Percentiles rank a stretch among this genome's conserved stretches.
These are phyloP conservation scores for Nakazawaea wyomingensis DNA, from an alignment of 805 yeast genomes.

Conservation along the genomic window DNA sequence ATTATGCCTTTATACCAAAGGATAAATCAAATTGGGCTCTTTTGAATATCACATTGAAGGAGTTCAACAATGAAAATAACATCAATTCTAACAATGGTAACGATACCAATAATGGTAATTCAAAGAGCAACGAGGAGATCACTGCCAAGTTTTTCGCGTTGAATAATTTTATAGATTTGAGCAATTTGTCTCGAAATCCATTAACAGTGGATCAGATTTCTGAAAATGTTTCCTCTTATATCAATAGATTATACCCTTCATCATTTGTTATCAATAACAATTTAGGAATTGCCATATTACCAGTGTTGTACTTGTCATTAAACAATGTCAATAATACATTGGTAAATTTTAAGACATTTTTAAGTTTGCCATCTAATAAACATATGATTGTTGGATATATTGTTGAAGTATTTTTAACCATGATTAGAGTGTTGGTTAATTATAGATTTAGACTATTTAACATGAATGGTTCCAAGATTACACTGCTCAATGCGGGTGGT, in stretches of 20 bases:
- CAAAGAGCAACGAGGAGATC: no score
- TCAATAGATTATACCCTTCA: constrained; percentile 20
- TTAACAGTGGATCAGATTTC: constrained; percentile 18
- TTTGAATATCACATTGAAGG: constrained; percentile 41
- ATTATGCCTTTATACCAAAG: constrained; percentile 39
- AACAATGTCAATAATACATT: constrained; percentile 22
- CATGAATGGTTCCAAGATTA: constrained; percentile 18
- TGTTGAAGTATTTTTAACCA: constrained; percentile 42
- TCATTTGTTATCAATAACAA: constrained; percentile 40
- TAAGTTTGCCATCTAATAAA: constrained; percentile 29
- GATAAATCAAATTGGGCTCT: constrained; percentile 39
- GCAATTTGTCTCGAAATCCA: constrained; percentile 8
- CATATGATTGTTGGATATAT: constrained; percentile 30
- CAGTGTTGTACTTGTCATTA: constrained; percentile 36
- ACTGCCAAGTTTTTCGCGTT: constrained; percentile 9
- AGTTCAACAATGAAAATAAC: constrained; percentile 29
- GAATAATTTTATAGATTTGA: constrained; percentile 12
- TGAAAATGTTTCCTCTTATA: constrained; percentile 18
- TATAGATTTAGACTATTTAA: constrained; percentile 22
- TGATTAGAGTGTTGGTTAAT: constrained; percentile 37
- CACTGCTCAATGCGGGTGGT: constrained; percentile 7
- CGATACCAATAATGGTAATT: no score
- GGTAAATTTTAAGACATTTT: constrained; percentile 23
- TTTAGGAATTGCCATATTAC: constrained; percentile 46
- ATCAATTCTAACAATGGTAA: no score